Conservation (phyloP, 73 alveolate genomes). For the Effrenium voratum region DNA sequence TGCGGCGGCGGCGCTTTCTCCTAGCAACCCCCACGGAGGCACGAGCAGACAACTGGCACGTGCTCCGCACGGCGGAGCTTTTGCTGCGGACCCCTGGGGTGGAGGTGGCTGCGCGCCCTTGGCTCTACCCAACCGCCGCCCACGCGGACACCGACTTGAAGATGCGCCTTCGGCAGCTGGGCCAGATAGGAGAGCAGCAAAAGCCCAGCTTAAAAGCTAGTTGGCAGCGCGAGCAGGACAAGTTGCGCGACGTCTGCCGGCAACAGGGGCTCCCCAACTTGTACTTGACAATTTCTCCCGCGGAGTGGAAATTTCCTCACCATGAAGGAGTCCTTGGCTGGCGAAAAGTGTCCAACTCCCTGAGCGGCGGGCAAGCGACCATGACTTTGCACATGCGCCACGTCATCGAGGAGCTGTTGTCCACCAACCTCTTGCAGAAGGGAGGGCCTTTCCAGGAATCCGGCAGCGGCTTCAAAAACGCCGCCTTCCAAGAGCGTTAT, state of each 20-base stretch:
- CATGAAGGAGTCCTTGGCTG: background rate
- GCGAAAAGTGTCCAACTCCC: background rate
- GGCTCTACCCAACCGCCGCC: background rate
- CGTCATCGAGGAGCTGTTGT: background rate
- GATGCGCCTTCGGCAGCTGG: background rate
- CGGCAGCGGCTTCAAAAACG: too few species aligned
- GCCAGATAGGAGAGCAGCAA: background rate
- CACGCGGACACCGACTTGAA: background rate
- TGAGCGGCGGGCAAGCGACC: background rate
- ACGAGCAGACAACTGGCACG: too few species aligned
- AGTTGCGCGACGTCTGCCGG: background rate
- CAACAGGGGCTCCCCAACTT: background rate
- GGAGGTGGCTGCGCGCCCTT: background rate
- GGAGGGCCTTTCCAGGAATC: background rate
- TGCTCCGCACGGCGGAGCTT: background rate
- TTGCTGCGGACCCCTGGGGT: too few species aligned
- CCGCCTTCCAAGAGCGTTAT: too few species aligned
- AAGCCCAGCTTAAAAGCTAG: background rate
- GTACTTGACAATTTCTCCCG: background rate
- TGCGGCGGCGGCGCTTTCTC: too few species aligned
- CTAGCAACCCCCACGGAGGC: too few species aligned
- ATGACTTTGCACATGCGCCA: background rate
- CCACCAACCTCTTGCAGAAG: background rate
- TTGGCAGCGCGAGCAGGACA: background rate
- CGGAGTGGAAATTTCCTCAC: conserved; percentile 5